A percentile compares a stretch with the other conserved stretches of the same genome.
phyloP scores from a whole-genome alignment of 2,329 filamentous ascomycete species.

The Fusarium sp. region DNA sequence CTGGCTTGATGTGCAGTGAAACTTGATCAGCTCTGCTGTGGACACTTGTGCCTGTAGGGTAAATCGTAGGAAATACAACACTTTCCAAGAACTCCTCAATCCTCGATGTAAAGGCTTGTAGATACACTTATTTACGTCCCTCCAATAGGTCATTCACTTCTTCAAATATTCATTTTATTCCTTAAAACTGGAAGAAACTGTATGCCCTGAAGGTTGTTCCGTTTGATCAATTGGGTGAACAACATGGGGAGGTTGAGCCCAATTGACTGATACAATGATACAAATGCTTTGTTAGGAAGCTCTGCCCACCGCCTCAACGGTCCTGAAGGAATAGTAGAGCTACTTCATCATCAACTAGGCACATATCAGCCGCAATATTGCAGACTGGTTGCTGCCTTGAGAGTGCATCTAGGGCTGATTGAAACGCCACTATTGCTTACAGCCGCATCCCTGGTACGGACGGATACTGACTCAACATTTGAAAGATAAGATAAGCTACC shows the following conservation, averaged over 20 bases:
- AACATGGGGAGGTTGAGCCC: too few species aligned
- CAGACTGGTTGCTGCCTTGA: not conserved
- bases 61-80: not conserved
- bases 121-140: not conserved
- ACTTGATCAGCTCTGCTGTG: not conserved
- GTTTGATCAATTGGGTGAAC: fast-evolving
- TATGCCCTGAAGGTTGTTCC: not conserved
- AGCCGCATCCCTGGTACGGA: not conserved
- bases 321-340: not conserved
- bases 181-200: not conserved
- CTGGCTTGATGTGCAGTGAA: not conserved
- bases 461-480: not conserved
- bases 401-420: not conserved
- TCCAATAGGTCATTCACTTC: not conserved
- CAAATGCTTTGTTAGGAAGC: too few species aligned
- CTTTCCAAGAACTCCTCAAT: not conserved
- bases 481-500: not conserved
- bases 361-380: not conserved
- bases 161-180: not conserved
- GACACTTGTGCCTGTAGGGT: not conserved
- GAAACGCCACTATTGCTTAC: not conserved
- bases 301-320: not conserved
- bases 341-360: not conserved
- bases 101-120: too few species aligned
- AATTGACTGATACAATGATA: fast-evolving